A percentile compares a stretch with the other conserved stretches of the same genome.
phyloP scores from a whole-genome alignment of 73 alveolate genomes.

The Paramecium sexaurelia region DNA sequence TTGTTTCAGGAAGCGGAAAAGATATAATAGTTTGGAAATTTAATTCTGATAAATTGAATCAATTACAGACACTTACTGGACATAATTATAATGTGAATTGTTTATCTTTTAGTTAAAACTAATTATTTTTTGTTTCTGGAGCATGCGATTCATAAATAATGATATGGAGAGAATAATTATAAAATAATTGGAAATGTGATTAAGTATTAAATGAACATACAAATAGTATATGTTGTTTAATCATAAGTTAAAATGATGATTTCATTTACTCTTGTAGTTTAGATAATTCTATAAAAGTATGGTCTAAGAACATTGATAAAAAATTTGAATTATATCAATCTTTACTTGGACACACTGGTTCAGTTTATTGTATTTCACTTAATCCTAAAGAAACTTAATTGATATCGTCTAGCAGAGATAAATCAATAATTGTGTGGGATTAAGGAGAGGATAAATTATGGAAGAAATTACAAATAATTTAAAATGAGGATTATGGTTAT shows the following conservation, averaged over 20 bases:
- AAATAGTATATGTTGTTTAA: neutral
- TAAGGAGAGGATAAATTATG: neutral
- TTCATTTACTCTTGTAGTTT: neutral
- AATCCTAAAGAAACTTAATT: neutral
- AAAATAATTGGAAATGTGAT: slow-evolving; percentile 6
- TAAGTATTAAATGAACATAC: neutral
- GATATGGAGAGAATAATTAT: neutral
- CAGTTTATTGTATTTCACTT: neutral
- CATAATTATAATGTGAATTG: slow-evolving; percentile 20
- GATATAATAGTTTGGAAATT: neutral
- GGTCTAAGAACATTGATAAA: neutral
- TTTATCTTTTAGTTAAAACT: neutral
- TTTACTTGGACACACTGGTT: neutral
- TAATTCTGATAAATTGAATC: neutral
- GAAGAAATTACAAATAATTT: neutral
- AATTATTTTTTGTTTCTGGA: neutral
- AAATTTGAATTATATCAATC: neutral
- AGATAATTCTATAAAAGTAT: neutral
- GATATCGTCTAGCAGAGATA: neutral
- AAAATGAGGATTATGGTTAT: slow-evolving; percentile 23
- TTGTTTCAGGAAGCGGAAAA: neutral
- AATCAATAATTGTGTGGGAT: neutral
- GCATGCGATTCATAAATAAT: neutral
- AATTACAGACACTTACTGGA: neutral
- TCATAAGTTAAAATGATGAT: neutral